Base-by-base conservation (phyloP, 2,329 filamentous ascomycete genomes). In the Xylaria sp. region DNA sequence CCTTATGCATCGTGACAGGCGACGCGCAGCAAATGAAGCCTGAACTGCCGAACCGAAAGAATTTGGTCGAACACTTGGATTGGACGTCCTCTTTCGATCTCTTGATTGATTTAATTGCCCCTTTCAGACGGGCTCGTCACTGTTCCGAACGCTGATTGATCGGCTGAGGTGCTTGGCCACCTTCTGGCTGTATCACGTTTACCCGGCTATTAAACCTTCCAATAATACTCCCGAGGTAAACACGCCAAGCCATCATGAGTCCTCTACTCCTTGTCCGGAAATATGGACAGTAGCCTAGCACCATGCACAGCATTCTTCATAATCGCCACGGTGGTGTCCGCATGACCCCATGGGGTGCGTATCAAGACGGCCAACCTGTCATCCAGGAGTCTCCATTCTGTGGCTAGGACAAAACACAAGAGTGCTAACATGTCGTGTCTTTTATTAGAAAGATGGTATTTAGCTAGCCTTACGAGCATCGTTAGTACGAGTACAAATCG, bases 131-230 rank as follows among this genome's bases (percentile, higher is more conserved):
- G 66, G 61, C 53, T 57, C 68, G 61, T 63, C 68, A 72, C 72
- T 45, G 68, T 67, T 75, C 72, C 73, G 73, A 57, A 25, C 45
- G 65, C 69, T 74, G 68, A 75, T 74, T 75, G 73, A 73, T 67
- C 68, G 71, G 61, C 71, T 68, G 65, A 65, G 67, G 70, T 65
- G 62, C 65, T 63, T 69, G 66, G 55, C 61, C 54, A 60, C 65
- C 66, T 73, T 75, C 73, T 74, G 73, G 73, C 73, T 74, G 72
- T 74, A 73, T 72, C 63, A 65, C 47, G 67, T 75, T 75, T 75
- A 75, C 71, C 73, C 73, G 73, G 73, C 68, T 73, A 73, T 72
- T 73, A 72, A 71, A 68, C 65, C 60, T 70, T 71, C 73, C 73
- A 75, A 75, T 74, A 63, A 71, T 67, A 74, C 69, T 62, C 62